Conservation (phyloP, 2,329 filamentous ascomycete genomes). For the Ustilaginoidea virens region DNA sequence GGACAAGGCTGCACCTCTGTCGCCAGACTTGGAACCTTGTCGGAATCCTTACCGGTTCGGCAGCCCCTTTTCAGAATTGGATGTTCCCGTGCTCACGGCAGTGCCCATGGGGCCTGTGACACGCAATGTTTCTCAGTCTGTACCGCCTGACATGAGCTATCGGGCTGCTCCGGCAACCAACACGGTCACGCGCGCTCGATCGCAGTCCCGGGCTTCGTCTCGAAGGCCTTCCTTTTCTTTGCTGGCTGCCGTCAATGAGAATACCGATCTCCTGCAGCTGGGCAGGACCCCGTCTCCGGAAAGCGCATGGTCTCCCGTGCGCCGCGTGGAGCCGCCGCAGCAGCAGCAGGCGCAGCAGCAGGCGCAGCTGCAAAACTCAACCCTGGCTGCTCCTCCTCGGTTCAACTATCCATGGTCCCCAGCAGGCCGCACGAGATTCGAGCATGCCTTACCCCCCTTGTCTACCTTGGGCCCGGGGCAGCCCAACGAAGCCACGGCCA, state of each 20-base stretch:
- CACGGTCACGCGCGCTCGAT: conserved; percentile 22
- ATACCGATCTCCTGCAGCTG: conserved; percentile 28
- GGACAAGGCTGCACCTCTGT: conserved; percentile 33
- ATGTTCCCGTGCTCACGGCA: conserved; percentile 68
- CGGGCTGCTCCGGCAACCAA: conserved; percentile 25
- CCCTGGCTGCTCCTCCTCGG: conserved; percentile 39
- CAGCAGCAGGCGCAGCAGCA: conserved; percentile 26
- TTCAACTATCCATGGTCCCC: conserved; percentile 41
- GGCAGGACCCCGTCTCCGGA: conserved; percentile 17
- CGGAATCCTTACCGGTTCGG: conserved; percentile 54
- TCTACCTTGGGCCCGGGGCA: conserved; percentile 10
- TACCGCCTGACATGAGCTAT: conserved; percentile 87
- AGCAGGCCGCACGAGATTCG: conserved; percentile 27
- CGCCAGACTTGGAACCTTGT: conserved; percentile 42
- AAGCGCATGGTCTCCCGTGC: conserved; percentile 20
- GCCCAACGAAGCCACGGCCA: conserved; percentile 15
- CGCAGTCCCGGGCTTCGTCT: conserved; percentile 38
- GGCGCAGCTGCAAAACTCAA: too few relatives aligned
- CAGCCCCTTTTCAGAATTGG: conserved; percentile 85
- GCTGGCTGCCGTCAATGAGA: conserved; percentile 55
- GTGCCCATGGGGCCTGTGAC: conserved; percentile 56
- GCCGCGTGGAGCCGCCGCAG: conserved; percentile 10
- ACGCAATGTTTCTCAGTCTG: conserved; percentile 73
- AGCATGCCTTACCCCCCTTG: conserved; percentile 27
- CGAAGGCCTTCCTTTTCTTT: conserved; percentile 54